These are phyloP conservation scores for Citrus maxima DNA, from an alignment of 345 rosid genomes.

Conservation along the genomic window DNA sequence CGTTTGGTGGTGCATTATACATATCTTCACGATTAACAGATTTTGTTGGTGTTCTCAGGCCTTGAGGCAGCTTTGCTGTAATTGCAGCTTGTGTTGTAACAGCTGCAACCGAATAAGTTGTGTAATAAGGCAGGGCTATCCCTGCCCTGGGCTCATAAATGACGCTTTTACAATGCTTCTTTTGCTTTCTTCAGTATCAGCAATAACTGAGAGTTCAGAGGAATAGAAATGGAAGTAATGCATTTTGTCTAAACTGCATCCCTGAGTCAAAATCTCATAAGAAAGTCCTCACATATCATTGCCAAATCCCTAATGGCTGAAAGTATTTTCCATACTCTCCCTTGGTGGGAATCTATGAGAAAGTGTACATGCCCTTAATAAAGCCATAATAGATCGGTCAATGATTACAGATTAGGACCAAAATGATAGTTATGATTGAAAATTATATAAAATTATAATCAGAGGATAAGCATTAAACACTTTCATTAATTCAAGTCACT, in stretches of 20 bases:
- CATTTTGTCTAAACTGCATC: too few relatives aligned
- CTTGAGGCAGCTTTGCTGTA: not conserved
- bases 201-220: not conserved
- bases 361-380: not conserved
- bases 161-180: not conserved
- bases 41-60: conserved; percentile 11
- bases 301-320: not conserved
- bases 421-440: not conserved
- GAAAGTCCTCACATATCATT: not conserved
- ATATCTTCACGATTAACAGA: conserved; percentile 3
- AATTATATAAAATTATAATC: not conserved
- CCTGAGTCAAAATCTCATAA: not conserved
- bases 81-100: conserved; percentile 6
- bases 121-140: conserved; percentile 2
- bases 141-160: not conserved
- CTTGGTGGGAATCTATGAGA: not conserved
- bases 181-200: not conserved
- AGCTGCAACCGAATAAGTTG: conserved; percentile 5
- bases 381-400: not conserved
- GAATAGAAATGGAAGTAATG: not conserved
- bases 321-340: not conserved
- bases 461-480: not conserved
- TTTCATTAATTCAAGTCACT: not conserved
- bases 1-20: not conserved
- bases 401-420: not conserved